A percentile compares a stretch with the other conserved stretches of the same genome.
phyloP scores from a whole-genome alignment of 2,329 filamentous ascomycete species.

The Pseudopyrenochaeta lycopersici region DNA sequence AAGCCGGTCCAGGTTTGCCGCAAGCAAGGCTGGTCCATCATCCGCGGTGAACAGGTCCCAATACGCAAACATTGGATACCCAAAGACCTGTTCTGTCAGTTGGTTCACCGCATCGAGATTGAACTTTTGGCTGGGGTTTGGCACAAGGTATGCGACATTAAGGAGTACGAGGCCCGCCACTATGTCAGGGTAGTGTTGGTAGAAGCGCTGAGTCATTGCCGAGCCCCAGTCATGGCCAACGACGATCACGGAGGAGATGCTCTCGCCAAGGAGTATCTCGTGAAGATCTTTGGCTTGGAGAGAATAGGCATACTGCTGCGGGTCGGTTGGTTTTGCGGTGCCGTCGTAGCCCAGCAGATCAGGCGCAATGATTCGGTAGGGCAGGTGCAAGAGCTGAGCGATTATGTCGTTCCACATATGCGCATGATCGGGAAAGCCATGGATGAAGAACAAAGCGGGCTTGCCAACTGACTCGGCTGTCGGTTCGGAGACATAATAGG shows the following conservation, averaged over 20 bases:
- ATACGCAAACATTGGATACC: slow-evolving; percentile 45
- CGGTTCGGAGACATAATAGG: not conserved
- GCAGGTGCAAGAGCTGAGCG: not conserved
- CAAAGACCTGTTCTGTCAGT: slow-evolving; percentile 44
- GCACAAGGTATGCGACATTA: slow-evolving; percentile 54
- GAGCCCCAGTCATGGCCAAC: slow-evolving; percentile 58
- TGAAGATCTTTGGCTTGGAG: slow-evolving; percentile 26
- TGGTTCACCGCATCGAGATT: slow-evolving; percentile 49
- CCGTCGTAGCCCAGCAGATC: slow-evolving; percentile 50
- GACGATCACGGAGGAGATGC: slow-evolving; percentile 10
- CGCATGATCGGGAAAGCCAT: not conserved
- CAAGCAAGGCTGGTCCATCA: not conserved
- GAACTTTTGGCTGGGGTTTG: slow-evolving; percentile 39
- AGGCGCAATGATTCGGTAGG: slow-evolving; percentile 47
- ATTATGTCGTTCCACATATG: not conserved
- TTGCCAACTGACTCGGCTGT: not conserved
- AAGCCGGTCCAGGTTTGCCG: slow-evolving; percentile 45
- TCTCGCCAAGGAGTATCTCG: slow-evolving; percentile 30
- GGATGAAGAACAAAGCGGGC: not conserved
- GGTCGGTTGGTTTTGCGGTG: slow-evolving; percentile 38
- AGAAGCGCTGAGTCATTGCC: slow-evolving; percentile 51
- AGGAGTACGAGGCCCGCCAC: slow-evolving; percentile 54
- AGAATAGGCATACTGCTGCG: slow-evolving; percentile 24
- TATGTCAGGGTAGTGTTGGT: slow-evolving; percentile 53
- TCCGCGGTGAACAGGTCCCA: slow-evolving; percentile 20